Conservation (phyloP, 1,284 basidiomycete genomes). For the Ustilago tritici region DNA sequence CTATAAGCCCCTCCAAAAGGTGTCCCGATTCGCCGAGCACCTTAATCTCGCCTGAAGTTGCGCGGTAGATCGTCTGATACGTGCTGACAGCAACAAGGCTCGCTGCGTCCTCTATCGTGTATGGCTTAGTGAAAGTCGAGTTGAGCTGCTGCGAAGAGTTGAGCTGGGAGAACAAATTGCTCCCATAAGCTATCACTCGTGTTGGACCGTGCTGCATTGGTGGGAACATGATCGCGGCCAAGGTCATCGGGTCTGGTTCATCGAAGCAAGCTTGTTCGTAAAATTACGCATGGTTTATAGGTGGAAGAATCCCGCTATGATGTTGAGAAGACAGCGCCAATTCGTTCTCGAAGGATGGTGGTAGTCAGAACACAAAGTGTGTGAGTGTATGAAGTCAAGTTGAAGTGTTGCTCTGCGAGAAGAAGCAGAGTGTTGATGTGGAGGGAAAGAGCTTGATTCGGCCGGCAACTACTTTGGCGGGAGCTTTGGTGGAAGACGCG, state of each 20-base stretch:
- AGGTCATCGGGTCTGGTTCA: neutral
- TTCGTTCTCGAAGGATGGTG: neutral
- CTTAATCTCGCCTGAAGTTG: neutral
- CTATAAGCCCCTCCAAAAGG: neutral
- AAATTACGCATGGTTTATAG: neutral
- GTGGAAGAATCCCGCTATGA: neutral
- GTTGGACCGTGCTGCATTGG: neutral
- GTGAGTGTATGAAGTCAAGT: no score
- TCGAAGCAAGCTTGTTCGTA: neutral
- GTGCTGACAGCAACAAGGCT: constrained; percentile 6
- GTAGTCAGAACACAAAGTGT: no score
- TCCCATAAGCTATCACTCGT: constrained; percentile 16
- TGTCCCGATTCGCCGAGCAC: constrained; percentile 5
- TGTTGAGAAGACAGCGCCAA: constrained; percentile 1
- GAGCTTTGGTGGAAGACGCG: constrained; percentile 5
- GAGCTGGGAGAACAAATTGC: constrained; percentile 24
- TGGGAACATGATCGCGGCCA: neutral
- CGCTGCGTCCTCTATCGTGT: neutral
- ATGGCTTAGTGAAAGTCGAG: neutral
- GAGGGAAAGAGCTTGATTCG: constrained; percentile 15
- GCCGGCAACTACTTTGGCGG: constrained; percentile 16
- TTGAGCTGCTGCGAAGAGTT: neutral
- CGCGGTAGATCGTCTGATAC: constrained; percentile 24
- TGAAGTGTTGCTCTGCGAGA: neutral
- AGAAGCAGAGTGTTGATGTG: constrained; percentile 36